Evolutionary conservation across 2,329 filamentous ascomycete genomes (phyloP), one percentile per base, ranked within the genome.

Genomic region (Huntiella bhutanensis): DNA sequence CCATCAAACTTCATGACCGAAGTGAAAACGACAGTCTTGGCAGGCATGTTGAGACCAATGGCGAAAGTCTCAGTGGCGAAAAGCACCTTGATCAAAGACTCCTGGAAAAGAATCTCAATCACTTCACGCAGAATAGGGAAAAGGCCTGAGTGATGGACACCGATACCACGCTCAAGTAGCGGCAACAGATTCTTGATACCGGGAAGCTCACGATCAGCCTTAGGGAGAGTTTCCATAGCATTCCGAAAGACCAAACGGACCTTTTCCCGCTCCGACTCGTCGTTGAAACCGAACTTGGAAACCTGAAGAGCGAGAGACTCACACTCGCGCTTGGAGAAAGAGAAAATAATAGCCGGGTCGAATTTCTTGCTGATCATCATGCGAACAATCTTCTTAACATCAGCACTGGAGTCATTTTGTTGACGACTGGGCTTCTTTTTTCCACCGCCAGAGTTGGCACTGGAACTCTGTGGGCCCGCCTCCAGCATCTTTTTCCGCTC

Each of bases 61-160:
- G 91, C 96, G 64, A 98, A 98, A 1, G 91, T 98, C 61, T 98
- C 92, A 0, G 91, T 98, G 0, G 91, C 91, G 52, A 98, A 96
- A 1, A 98, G 70, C 7, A 96, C 88, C 64, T 98, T 98, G 68
- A 98, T 94, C 37, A 98, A 66, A 43, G 87, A 87, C 63, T 98
- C 91, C 58, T 98, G 91, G 70, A 98, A 98, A 37, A 98, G 68
- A 60, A 98, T 98, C 66, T 98, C 91, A 53, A 98, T 96, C 0
- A 88, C 95, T 63, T 98, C 91, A 64, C 98, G 98, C 49, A 98
- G 66, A 54, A 98, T 96, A 0, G 91, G 91, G 43, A 98, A 69
- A 39, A 98, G 70, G 50, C 91, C 91, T 33, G 87, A 95, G 62
- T 98, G 91, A 70, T 98, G 91, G 52, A 98, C 85, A 57, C 91